Conservation (phyloP, 2,329 filamentous ascomycete genomes). For the Emmonsiellopsis sp. region DNA sequence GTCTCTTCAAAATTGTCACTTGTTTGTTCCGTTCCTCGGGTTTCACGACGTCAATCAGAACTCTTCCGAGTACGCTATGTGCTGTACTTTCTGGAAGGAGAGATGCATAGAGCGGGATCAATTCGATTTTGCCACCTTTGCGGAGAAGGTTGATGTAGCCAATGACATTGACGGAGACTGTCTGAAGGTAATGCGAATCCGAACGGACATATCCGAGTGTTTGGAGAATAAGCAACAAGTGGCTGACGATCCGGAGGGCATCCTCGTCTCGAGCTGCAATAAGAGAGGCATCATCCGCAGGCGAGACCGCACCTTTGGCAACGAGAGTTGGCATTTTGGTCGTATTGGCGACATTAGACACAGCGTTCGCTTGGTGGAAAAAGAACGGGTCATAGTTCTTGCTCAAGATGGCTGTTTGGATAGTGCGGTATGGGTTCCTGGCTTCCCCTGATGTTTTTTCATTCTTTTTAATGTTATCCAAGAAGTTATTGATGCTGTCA, state of each 20-base stretch:
- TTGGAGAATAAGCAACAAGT: conserved; percentile 58
- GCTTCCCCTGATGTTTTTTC: conserved; percentile 29
- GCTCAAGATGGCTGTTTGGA: conserved; percentile 35
- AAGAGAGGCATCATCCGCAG: conserved; percentile 40
- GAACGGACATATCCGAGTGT: conserved; percentile 43
- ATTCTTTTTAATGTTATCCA: conserved; percentile 26
- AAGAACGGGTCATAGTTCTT: conserved; percentile 35
- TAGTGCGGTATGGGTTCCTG: conserved; percentile 35
- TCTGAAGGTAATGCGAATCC: conserved; percentile 53
- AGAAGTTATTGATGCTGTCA: conserved; percentile 27
- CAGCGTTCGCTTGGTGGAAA: conserved; percentile 29
- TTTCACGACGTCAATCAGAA: conserved; percentile 64
- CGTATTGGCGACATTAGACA: conserved; percentile 24
- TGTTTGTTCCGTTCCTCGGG: conserved; percentile 55
- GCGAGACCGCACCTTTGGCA: conserved; percentile 28
- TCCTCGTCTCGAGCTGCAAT: conserved; percentile 41
- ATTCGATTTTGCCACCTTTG: conserved; percentile 59
- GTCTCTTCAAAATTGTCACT: conserved; percentile 64
- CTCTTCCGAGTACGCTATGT: conserved; percentile 63
- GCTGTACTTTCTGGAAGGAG: conserved; percentile 57
- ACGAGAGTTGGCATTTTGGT: conserved; percentile 23
- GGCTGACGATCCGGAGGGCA: conserved; percentile 58
- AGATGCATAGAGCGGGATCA: conserved; percentile 82
- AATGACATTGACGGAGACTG: conserved; percentile 52
- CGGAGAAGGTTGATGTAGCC: conserved; percentile 75